Base-by-base conservation (phyloP, 441 rosid genomes). In the Brassica hybrid region DNA sequence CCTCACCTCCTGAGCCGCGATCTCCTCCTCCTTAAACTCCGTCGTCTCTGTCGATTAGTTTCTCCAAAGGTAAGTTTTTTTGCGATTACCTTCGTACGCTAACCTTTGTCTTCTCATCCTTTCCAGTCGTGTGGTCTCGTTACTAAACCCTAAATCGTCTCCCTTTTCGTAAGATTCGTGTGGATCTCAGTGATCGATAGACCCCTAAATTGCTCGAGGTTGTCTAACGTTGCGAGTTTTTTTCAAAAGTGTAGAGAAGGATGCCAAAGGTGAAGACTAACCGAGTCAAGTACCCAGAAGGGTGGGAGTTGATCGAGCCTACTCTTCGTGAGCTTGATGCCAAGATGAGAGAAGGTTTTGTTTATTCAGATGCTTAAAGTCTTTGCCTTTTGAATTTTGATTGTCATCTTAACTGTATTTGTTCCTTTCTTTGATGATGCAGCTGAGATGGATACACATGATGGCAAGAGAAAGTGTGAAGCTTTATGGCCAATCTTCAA, bases 281-380 rank as follows among this genome's bases (percentile, higher is more conserved):
- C 79, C 84, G 90, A 19, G 86, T 88, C 65, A 86, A 85, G 67
- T 86, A 86, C 71, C 96, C 94, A 43, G 91, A 90, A 75, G 94
- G 97, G 6, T 93, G 96, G 96, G 94, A 93, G 69, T 78, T 91
- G 78, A 91, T 91, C 11, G 97, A 93, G 83, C 98, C 94, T 67
- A 93, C 94, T 10, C 85, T 91, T 30, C 85, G 84, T n/a, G 93
- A 87, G 48, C 77, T 89, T 0, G 90, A 87, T 68, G 88, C 91
- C 0, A 86, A 91, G 83, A 93, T 89, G 98, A 84, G 94, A 82
- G 98, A 93, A 88, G 94, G 96, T 27, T 88, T 73, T n/a, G 19
- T 81, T 52, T 0, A 9, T n/a, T 57, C 32, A 27, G 32, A 27
- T 27, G 32, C 32, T 17, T 63, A 10, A 7, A 65, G 23, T 60